These are phyloP conservation scores for Reutealis trisperma DNA, from an alignment of 345 rosid genomes.

Conservation along the genomic window DNA sequence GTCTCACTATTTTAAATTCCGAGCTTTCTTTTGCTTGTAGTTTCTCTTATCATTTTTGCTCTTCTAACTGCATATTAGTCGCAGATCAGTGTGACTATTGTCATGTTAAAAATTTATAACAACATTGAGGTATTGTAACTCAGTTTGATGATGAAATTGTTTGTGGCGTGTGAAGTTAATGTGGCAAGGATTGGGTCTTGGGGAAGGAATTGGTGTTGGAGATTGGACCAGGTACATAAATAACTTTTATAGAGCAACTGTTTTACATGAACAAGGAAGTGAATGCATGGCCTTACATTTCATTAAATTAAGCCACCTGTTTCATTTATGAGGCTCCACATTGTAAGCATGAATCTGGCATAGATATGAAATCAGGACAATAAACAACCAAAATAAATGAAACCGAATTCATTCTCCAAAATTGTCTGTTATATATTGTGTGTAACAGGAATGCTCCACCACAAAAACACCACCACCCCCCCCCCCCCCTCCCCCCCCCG, in stretches of 20 bases:
- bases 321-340: neutral
- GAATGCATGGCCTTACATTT: too few species aligned
- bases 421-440: too few species aligned
- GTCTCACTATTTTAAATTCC: neutral
- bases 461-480: too few species aligned
- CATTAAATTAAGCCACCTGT: neutral
- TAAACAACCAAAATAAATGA: too few species aligned
- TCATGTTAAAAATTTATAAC: neutral
- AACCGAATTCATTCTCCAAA: too few species aligned
- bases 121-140: neutral
- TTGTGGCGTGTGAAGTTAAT: constrained; percentile 54
- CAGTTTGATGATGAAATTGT: neutral
- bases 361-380: too few species aligned
- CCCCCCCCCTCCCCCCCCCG: too few species aligned
- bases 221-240: constrained; percentile 69
- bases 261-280: neutral
- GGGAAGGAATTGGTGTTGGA: constrained; percentile 69
- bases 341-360: neutral
- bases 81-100: neutral
- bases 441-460: too few species aligned
- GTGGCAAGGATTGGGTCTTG: constrained; percentile 95
- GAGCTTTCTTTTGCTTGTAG: neutral
- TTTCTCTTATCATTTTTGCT: neutral
- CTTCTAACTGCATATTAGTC: neutral
- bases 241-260: neutral